Evolutionary conservation across 352 stramenopile species (phyloP).

Genomic region (Phytophthora hibernalis): DNA sequence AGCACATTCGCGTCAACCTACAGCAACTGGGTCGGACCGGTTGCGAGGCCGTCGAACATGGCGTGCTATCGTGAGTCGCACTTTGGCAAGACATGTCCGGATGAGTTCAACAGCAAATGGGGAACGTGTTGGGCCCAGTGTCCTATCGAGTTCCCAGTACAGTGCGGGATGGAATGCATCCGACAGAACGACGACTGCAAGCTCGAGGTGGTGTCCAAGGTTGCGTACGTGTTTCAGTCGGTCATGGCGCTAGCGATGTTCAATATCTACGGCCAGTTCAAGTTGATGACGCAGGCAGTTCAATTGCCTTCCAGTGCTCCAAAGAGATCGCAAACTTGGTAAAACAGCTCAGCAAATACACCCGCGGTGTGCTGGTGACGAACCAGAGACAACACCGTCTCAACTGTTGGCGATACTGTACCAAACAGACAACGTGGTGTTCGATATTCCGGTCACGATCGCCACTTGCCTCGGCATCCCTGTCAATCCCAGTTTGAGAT

Average conservation of each 20-base stretch:
- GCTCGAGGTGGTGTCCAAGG: constrained; percentile 40
- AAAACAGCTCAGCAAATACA: constrained; percentile 34
- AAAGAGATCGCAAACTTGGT: constrained; percentile 34
- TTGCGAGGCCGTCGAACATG: constrained; percentile 16
- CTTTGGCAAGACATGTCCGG: constrained; percentile 26
- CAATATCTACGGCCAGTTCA: constrained; percentile 40
- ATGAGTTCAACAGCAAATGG: constrained; percentile 40
- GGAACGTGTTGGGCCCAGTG: constrained; percentile 53
- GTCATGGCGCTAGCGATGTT: constrained; percentile 33
- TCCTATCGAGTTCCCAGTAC: constrained; percentile 52
- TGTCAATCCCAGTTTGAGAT: constrained; percentile 8
- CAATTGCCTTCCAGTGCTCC: constrained; percentile 31
- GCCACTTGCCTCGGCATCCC: constrained; percentile 37
- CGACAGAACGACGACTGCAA: constrained; percentile 47
- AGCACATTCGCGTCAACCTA: constrained; percentile 23
- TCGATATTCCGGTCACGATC: constrained; percentile 48
- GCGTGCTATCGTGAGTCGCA: constrained; percentile 41
- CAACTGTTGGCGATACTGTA: constrained; percentile 38
- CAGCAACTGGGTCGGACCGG: constrained; percentile 26
- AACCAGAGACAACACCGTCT: constrained; percentile 32
- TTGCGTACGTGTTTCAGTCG: constrained; percentile 32
- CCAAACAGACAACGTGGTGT: constrained; percentile 41
- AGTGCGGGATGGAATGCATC: constrained; percentile 56
- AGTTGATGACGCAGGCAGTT: constrained; percentile 11
- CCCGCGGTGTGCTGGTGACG: constrained; percentile 24